Base-by-base conservation (phyloP, 2,329 filamentous ascomycete genomes). In the Arthrobotrys sphaeroides region DNA sequence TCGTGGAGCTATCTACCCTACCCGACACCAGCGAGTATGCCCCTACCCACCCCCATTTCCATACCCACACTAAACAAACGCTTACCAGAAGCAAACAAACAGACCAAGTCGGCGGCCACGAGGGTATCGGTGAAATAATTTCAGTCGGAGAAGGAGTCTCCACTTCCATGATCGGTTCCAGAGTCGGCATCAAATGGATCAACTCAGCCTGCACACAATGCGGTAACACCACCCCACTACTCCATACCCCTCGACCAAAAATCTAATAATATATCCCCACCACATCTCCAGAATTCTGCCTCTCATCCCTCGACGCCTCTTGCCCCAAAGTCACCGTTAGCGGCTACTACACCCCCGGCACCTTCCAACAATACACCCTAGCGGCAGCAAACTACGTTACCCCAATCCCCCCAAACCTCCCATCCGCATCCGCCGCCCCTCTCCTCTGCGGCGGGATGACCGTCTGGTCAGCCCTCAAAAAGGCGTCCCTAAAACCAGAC, bases 401-500 rank as follows among this genome's bases (percentile, higher is more conserved):
- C 0, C 82, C 84, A 18, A 88, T 89, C 67, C 87, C 87, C 0
- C 85, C 88, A 33, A 86, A 84, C 0, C 84, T 89, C 0, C 80
- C 82, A 0, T 87, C 88, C 73, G 84, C 86, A 74, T 78, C 87
- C n/a, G 87, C 87, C 1, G 88, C 85, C 0, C 88, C 87, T 0
- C 85, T 89, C 70, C 88, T 89, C 86, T 89, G 88, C 81, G 84
- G 83, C 45, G 86, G 86, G 0, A 85, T 84, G 5, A 89, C 88
- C 0, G 86, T 88, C 74, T 87, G 89, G 80, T 84, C 86, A 1
- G 86, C 87, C 1, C 82, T 89, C 57, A 83, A 85, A 10, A 85
- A 87, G 42, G 85, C 85, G 36, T 79, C 82, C 61, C 74, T 84
- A 49, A 82, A 79, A 77, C 60, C 67, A 7, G 77, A 77, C 31